Evolutionary conservation across 495 filamentous ascomycete species (phyloP).

Genomic region (Podospora fimiseda): DNA sequence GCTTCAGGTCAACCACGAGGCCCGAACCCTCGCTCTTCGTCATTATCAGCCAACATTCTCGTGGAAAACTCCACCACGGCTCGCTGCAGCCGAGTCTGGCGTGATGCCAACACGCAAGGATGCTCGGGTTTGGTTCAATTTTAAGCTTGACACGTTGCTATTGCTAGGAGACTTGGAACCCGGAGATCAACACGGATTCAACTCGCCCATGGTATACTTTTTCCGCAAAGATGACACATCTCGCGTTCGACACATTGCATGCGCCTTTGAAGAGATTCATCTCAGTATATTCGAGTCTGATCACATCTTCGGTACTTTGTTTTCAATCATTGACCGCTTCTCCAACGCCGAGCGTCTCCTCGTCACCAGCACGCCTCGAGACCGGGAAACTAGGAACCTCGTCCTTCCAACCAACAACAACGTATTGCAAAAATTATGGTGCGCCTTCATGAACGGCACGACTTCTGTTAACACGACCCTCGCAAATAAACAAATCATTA

Average conservation of each 20-base stretch:
- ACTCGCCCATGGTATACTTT: conserved; percentile 38
- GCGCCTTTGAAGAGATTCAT: conserved; percentile 30
- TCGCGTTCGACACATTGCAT: conserved; percentile 28
- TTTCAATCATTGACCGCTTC: conserved; percentile 37
- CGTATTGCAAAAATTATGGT: conserved; percentile 37
- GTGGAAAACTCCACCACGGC: conserved; percentile 31
- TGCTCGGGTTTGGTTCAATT: conserved; percentile 36
- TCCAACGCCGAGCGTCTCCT: conserved; percentile 19
- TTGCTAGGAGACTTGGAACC: conserved; percentile 38
- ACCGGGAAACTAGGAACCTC: conserved; percentile 19
- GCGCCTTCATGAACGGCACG: conserved; percentile 30
- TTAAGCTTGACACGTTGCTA: conserved; percentile 31
- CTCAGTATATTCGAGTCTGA: conserved; percentile 25
- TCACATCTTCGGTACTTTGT: conserved; percentile 35
- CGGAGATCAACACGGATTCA: conserved; percentile 35
- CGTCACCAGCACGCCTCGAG: conserved; percentile 26
- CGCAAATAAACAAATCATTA: conserved; percentile 29
- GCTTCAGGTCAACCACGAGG: conserved; percentile 34
- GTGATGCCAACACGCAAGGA: conserved; percentile 14
- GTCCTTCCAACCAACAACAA: conserved; percentile 22
- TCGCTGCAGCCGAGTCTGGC: conserved; percentile 16
- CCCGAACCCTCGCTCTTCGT: conserved; percentile 33
- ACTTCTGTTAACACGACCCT: conserved; percentile 26
- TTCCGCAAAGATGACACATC: conserved; percentile 29
- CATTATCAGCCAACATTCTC: conserved; percentile 39